Evolutionary conservation across 805 yeast species (phyloP).

Genomic region (Blastobotrys peoriensis): DNA sequence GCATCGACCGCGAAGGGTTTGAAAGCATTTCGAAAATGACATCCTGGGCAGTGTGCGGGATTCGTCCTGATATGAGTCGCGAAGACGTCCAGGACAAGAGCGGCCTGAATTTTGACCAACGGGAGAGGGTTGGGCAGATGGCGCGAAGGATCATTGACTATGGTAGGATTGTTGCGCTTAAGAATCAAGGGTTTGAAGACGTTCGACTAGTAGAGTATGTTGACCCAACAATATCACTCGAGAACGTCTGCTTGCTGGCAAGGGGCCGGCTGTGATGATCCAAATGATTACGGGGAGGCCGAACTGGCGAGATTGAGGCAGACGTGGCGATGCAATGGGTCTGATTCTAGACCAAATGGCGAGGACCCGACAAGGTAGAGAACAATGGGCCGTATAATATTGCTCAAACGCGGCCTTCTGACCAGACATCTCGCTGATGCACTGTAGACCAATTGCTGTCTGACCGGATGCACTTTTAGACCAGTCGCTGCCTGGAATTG

Average conservation of each 20-base stretch:
- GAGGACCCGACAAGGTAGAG: no score
- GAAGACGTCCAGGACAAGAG: slow-evolving; percentile 32
- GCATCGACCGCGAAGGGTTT: slow-evolving; percentile 29
- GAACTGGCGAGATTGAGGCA: no score
- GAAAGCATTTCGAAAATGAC: slow-evolving; percentile 53
- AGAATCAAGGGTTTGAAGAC: slow-evolving; percentile 12
- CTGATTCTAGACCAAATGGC: no score
- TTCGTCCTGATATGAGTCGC: slow-evolving; percentile 36
- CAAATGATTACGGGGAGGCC: no score
- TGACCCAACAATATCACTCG: slow-evolving; percentile 52
- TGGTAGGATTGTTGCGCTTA: slow-evolving; percentile 52
- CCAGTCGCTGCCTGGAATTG: no score
- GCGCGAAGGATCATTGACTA: slow-evolving; percentile 74
- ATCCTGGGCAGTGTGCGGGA: slow-evolving; percentile 87
- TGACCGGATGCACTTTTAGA: no score
- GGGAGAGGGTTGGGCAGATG: slow-evolving; percentile 55
- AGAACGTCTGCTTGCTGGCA: slow-evolving; percentile 52
- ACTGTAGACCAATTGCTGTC: no score
- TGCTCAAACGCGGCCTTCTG: no score
- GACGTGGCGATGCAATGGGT: no score
- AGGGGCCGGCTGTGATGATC: background rate
- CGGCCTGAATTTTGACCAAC: slow-evolving; percentile 39
- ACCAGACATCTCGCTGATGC: no score
- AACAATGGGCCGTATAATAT: no score
- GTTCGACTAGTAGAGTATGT: slow-evolving; percentile 57